These are phyloP conservation scores for Alternaria longipes DNA, from an alignment of 2,329 filamentous ascomycete genomes.

Conservation along the genomic window DNA sequence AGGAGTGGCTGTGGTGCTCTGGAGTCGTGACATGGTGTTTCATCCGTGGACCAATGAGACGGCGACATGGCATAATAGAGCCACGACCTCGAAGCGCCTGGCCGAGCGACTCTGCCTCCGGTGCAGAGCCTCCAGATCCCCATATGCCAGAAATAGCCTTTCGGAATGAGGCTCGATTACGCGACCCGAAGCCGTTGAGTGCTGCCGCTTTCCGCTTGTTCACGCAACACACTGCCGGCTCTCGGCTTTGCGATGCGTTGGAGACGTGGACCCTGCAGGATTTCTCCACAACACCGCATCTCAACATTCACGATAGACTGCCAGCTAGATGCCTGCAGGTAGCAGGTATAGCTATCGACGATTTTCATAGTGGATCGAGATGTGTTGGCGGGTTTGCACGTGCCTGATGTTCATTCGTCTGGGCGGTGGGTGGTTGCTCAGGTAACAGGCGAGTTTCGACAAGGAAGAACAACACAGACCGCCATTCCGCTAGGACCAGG, in stretches of 20 bases:
- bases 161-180: conserved; percentile 2
- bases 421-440: conserved; percentile 29
- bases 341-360: not conserved
- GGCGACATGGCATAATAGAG: conserved; percentile 16
- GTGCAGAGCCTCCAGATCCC: conserved; percentile 17
- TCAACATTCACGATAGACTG: not conserved
- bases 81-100: conserved; percentile 31
- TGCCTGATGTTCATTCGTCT: conserved; percentile 20
- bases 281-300: not conserved
- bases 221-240: not conserved
- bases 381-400: conserved; percentile 23
- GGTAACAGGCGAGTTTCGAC: conserved; percentile 30
- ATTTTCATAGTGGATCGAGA: conserved; percentile 8
- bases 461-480: conserved; percentile 37
- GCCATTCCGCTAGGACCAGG: conserved; percentile 26
- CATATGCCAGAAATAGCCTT: conserved; percentile 17
- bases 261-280: not conserved
- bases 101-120: conserved; percentile 19
- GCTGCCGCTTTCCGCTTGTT: conserved; percentile 6
- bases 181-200: conserved; percentile 4
- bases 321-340: not conserved
- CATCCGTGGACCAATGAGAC: conserved; percentile 38
- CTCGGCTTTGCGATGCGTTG: not conserved
- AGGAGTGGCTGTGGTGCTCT: conserved; percentile 44
- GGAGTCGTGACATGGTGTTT: conserved; percentile 34